Base-by-base conservation (phyloP, 108 stramenopile species). In the Skeletonema grethae region DNA sequence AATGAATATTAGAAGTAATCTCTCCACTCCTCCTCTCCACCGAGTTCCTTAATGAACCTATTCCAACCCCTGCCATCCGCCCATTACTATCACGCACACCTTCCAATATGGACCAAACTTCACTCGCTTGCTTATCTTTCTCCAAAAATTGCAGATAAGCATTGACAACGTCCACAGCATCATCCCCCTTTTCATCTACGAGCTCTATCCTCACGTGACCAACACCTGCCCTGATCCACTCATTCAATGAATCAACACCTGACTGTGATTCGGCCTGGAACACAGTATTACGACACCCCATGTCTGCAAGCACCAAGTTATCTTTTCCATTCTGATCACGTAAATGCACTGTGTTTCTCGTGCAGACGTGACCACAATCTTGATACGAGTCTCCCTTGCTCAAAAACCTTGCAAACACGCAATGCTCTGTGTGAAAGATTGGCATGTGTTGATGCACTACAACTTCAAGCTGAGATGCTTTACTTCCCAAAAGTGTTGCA, bases 271-370 rank as follows among this genome's bases (percentile, higher is more conserved):
- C 82, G 13, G 88, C 75, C 41, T 75, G 80, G 62, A 92, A 92
- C 12, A 92, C 88, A 7, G 91, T 92, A 66, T 92, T 92, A 35
- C 91, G 77, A 60, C 90, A 91, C 5, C 91, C 91, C 87, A 92
- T 88, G 56, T 92, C 91, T 29, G 91, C 91, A 61, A 92, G 59
- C 11, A 92, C 91, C n/a, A 87, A 57, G 64, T 92, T 86, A 56
- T 92, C 91, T 48, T 71, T 71, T 9, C 88, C 88, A 2, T 76
- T 75, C 57, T 87, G 79, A 68, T 92, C 91, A 7, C 89, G 86
- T 24, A 92, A 62, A 70, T 92, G 91, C 5, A 92, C 75, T 46
- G 73, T 84, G 67, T 92, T 86, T 45, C 87, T 62, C 12, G 88
- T 89, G 70, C 91, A 92, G 2, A 77, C 87, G 70, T 92, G 91